Base-by-base conservation (phyloP, 352 stramenopile species). In the Saprolegnia parasitica region DNA sequence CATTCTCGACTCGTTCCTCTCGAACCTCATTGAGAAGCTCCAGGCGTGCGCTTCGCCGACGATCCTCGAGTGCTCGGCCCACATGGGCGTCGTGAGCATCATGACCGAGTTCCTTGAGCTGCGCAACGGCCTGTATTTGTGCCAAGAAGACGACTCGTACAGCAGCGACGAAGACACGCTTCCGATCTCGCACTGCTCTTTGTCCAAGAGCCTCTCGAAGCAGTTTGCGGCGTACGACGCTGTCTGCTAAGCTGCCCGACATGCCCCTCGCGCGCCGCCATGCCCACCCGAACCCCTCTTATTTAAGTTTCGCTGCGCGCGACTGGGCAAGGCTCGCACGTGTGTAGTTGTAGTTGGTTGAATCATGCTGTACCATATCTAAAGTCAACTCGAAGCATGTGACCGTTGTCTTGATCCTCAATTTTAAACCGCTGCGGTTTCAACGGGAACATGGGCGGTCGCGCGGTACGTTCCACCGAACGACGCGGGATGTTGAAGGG, bases 91-190 rank as follows among this genome's bases (percentile, higher is more conserved):
- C 40, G 84, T 93, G 68, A 81, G 87, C 68, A 90, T 93, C 66
- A 77, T 93, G 62, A 93, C 89, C 77, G 81, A 91, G 39, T 93
- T 93, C 47, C 72, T 93, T n/a, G 83, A 84, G 55, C 78, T 93
- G 72, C 82, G 81, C 74, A 65, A 89, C 58, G 78, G 82, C 76
- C 81, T 81, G 71, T 91, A 89, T 76, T 91, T 93, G 66, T 90
- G 81, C 54, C 75, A 76, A 11, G 73, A 81, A 3, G 77, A 80
- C 21, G 65, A 73, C 55, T 61, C 73, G 37, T 56, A 68, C 49
- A 35, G 35, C 4, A 49, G 61, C 15, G 21, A 37, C 20, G 74
- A 81, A 32, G 65, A 42, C 35, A 39, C 29, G 35, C n/a, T 72
- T 65, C 81, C 84, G 10, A 78, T 92, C 24, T 81, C 75, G 26